Evolutionary conservation across 1,139 yeast genomes (phyloP).

Genomic region (Pichia inconspicua): DNA sequence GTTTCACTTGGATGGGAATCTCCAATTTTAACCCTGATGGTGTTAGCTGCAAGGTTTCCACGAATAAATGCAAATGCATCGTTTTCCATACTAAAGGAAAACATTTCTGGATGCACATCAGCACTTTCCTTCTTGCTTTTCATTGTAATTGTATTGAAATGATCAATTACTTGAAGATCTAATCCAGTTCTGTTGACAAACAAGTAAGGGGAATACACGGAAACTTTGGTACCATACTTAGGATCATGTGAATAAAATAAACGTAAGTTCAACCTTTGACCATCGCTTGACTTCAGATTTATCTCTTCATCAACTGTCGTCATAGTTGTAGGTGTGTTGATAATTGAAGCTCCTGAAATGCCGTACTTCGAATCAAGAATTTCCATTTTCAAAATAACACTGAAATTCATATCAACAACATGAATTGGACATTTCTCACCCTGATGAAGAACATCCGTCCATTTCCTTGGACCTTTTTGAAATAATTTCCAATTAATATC

Average conservation of each 20-base stretch:
- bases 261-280: conserved; percentile 57
- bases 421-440: conserved; percentile 72
- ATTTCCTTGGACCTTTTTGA: conserved; percentile 69
- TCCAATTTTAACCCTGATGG: conserved; percentile 63
- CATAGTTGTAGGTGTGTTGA: conserved; percentile 49
- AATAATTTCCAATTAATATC: conserved; percentile 70
- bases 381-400: conserved; percentile 50
- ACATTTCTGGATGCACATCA: conserved; percentile 55
- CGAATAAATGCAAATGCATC: conserved; percentile 29
- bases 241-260: conserved; percentile 53
- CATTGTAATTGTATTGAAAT: conserved; percentile 40
- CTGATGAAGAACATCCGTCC: conserved; percentile 53
- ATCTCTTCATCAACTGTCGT: conserved; percentile 25
- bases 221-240: conserved; percentile 52
- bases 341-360: conserved; percentile 73
- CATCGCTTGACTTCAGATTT: conserved; percentile 43
- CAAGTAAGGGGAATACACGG: conserved; percentile 79
- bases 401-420: conserved; percentile 65
- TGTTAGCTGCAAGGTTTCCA: conserved; percentile 40
- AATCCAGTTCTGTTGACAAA: conserved; percentile 74
- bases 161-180: conserved; percentile 52
- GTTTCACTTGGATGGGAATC: conserved; percentile 74
- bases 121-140: conserved; percentile 25
- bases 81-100: conserved; percentile 55
- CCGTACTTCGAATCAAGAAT: conserved; percentile 59